Percentiles rank a stretch among this genome's conserved stretches.
Evolutionary conservation across 176 grass and related monocot genomes (phyloP).

Genomic region (Lolium rigidum): DNA sequence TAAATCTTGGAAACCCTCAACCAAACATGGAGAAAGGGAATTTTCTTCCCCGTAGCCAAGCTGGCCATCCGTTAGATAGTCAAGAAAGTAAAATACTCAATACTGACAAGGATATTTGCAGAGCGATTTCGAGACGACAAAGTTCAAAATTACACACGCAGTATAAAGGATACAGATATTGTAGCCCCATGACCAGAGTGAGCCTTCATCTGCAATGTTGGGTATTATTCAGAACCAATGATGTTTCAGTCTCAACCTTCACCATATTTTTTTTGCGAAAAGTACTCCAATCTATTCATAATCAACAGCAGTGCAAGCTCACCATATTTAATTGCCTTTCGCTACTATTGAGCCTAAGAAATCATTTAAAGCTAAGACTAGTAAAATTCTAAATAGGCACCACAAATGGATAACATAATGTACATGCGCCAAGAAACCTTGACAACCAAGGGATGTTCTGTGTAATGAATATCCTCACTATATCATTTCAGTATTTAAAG

Average conservation of each 20-base stretch:
- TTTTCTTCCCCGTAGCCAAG: conserved; percentile 81
- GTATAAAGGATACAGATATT: conserved; percentile 93
- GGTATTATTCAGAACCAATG: conserved; percentile 37
- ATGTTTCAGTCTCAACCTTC: neutral
- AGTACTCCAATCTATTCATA: no score
- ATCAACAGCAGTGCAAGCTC: no score
- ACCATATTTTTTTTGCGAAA: no score
- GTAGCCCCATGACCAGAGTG: conserved; percentile 99
- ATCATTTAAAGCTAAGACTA: neutral
- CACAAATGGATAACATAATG: conserved; percentile 12
- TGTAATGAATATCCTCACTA: neutral
- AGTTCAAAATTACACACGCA: conserved; percentile 8
- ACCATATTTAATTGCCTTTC: conserved; percentile 12
- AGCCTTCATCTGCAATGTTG: conserved; percentile 82
- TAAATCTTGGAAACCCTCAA: conserved; percentile 81
- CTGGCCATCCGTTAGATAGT: conserved; percentile 81
- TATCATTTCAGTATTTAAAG: neutral
- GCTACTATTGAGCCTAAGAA: neutral
- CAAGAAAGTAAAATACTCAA: conserved; percentile 46
- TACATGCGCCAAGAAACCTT: conserved; percentile 15
- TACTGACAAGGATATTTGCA: conserved; percentile 12
- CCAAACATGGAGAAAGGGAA: conserved; percentile 72
- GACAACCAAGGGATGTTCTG: neutral
- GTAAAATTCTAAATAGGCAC: neutral
- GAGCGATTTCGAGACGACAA: conserved; percentile 18